Percentiles rank a stretch among this genome's conserved stretches.
Evolutionary conservation across 2,329 filamentous ascomycete species (phyloP).

Genomic region (Microcyclospora tardicrescens): DNA sequence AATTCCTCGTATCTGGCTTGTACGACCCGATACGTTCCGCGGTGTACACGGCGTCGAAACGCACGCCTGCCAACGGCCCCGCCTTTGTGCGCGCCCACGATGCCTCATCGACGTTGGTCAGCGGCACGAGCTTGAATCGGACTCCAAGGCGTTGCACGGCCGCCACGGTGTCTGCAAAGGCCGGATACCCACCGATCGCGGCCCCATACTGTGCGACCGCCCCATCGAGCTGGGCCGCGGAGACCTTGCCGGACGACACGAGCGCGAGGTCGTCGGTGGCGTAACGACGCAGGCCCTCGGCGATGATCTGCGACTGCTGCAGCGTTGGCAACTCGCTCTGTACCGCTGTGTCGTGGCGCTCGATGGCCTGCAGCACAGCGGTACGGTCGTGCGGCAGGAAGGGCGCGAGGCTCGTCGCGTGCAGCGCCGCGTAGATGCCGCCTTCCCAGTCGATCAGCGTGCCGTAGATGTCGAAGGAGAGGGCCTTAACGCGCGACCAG

Average conservation of each 20-base stretch:
- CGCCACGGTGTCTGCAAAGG: constrained; percentile 45
- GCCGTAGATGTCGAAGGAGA: constrained; percentile 69
- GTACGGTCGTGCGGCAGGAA: constrained; percentile 33
- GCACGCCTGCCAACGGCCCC: constrained; percentile 38
- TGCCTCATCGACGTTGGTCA: constrained; percentile 46
- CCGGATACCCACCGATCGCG: constrained; percentile 41
- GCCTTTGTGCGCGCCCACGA: constrained; percentile 39
- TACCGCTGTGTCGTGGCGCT: constrained; percentile 35
- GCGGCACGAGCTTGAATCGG: constrained; percentile 45
- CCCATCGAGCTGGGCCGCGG: constrained; percentile 33
- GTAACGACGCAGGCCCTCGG: constrained; percentile 20
- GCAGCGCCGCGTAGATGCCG: constrained; percentile 46
- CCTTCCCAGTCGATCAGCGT: constrained; percentile 68
- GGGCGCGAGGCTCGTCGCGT: constrained; percentile 34
- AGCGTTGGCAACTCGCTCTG: constrained; percentile 43
- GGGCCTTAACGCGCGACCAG: constrained; percentile 27
- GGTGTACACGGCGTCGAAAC: constrained; percentile 54
- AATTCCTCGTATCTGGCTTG: constrained; percentile 54
- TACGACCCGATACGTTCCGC: constrained; percentile 60
- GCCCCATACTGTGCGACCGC: constrained; percentile 37
- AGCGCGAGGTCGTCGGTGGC: constrained; percentile 28
- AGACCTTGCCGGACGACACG: constrained; percentile 33
- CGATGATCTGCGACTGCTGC: constrained; percentile 44
- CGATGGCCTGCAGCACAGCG: constrained; percentile 31
- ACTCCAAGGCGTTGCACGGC: constrained; percentile 38